These are phyloP conservation scores for Loxodes magnus DNA, from an alignment of 73 alveolate genomes.

Conservation along the genomic window DNA sequence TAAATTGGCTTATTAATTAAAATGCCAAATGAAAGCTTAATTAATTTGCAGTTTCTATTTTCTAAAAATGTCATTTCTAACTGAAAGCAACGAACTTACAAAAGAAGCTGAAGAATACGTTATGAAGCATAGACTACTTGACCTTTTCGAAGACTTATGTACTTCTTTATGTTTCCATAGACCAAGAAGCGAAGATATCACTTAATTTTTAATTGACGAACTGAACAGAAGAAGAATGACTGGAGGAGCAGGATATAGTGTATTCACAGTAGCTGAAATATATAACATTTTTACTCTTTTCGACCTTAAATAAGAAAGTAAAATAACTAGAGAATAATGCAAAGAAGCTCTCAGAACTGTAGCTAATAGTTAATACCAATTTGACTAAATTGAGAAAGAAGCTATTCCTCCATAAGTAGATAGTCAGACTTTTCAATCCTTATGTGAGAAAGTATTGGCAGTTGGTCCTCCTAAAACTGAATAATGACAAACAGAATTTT, in stretches of 20 bases:
- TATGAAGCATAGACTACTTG: slow-evolving; percentile 3
- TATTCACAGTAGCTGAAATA: slow-evolving; percentile 51
- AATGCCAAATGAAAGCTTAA: too few relatives aligned
- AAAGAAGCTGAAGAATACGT: slow-evolving; percentile 5
- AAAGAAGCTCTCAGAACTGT: slow-evolving; percentile 24
- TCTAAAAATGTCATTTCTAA: too few relatives aligned
- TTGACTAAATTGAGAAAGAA: slow-evolving; percentile 5
- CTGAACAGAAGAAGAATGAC: slow-evolving; percentile 44
- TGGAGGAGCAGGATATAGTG: slow-evolving; percentile 31
- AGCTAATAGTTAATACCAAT: slow-evolving; percentile 1
- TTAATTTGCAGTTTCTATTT: too few relatives aligned
- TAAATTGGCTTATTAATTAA: too few relatives aligned
- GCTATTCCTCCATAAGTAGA: slow-evolving; percentile 4
- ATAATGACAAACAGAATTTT: too few relatives aligned
- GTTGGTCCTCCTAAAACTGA: too few relatives aligned
- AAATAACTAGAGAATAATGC: slow-evolving; percentile 41
- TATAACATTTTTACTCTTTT: slow-evolving; percentile 46
- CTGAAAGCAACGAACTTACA: slow-evolving; percentile 4
- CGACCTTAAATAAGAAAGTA: slow-evolving; percentile 48
- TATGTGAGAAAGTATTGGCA: too few relatives aligned
- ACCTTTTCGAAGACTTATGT: slow-evolving; percentile 15
- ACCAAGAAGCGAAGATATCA: slow-evolving; percentile 59
- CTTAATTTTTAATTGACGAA: slow-evolving; percentile 34
- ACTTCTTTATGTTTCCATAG: background rate
- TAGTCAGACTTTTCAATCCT: too few relatives aligned